A percentile compares a stretch with the other conserved stretches of the same genome.
These are phyloP conservation scores for Claviceps pusilla DNA, from an alignment of 2,329 filamentous ascomycete genomes.

Conservation along the genomic window DNA sequence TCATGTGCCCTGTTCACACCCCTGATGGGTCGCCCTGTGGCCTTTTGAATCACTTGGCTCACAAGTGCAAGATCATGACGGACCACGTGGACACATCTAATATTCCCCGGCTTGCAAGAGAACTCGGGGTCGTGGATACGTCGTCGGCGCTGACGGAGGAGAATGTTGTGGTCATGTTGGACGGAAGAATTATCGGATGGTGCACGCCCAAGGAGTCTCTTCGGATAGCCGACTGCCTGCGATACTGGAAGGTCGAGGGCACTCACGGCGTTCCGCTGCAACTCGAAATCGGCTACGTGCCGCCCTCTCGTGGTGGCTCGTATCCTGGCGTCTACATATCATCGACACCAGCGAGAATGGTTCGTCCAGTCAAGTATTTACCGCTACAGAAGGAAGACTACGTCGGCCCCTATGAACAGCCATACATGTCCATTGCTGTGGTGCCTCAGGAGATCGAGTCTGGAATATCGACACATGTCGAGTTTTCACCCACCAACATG, in stretches of 20 bases:
- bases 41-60: conserved; percentile 83
- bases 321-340: conserved; percentile 95
- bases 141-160: conserved; percentile 70
- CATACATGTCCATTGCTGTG: conserved; percentile 94
- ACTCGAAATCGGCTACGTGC: conserved; percentile 84
- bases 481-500: conserved; percentile 89
- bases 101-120: conserved; percentile 57
- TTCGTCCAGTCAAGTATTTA: conserved; percentile 82
- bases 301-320: conserved; percentile 76
- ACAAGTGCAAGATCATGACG: conserved; percentile 86
- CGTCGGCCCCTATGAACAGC: conserved; percentile 88
- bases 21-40: conserved; percentile 93
- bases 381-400: conserved; percentile 74
- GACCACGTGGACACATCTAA: conserved; percentile 56
- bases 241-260: conserved; percentile 91
- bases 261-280: conserved; percentile 64
- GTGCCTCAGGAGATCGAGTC: conserved; percentile 75
- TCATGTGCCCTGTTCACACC: conserved; percentile 92
- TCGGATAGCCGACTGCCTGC: conserved; percentile 68
- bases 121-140: conserved; percentile 62
- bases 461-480: conserved; percentile 85
- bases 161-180: conserved; percentile 77
- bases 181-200: conserved; percentile 81
- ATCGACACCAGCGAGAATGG: conserved; percentile 71
- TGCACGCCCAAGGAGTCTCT: conserved; percentile 73